Evolutionary conservation across 129 eudicot species (phyloP).

Genomic region (Lactuca saligna): DNA sequence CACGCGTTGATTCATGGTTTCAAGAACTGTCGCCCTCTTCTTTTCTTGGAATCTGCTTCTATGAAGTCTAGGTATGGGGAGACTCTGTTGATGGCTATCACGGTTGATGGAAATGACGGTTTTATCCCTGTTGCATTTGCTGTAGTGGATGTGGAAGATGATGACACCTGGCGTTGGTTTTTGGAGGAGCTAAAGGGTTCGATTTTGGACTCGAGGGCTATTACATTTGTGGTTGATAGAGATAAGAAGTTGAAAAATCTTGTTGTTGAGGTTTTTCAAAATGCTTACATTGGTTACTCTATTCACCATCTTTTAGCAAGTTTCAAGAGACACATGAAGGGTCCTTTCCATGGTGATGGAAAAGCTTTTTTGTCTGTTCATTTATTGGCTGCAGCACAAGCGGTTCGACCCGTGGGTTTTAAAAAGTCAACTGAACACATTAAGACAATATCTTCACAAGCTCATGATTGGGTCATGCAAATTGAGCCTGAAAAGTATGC

Average conservation of each 20-base stretch:
- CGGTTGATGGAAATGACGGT: constrained; percentile 72
- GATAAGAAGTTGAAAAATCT: constrained; percentile 51
- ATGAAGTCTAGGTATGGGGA: constrained; percentile 65
- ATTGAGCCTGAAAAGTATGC: constrained; percentile 75
- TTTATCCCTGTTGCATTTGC: constrained; percentile 72
- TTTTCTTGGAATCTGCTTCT: constrained; percentile 65
- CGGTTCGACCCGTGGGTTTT: constrained; percentile 46
- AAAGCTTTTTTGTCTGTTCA: constrained; percentile 44
- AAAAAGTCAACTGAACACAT: constrained; percentile 57
- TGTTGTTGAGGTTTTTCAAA: constrained; percentile 52
- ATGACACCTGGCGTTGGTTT: constrained; percentile 72
- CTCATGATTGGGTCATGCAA: constrained; percentile 71
- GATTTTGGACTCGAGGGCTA: constrained; percentile 38
- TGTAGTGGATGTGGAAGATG: constrained; percentile 61
- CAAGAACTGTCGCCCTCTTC: constrained; percentile 63
- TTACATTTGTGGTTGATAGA: constrained; percentile 68
- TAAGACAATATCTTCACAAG: constrained; percentile 52
- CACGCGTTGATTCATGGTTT: constrained; percentile 51
- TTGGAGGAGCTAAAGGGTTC: constrained; percentile 53
- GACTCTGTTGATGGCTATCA: constrained; percentile 58
- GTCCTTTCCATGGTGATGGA: constrained; percentile 73
- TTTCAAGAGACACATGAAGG: constrained; percentile 54
- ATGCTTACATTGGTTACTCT: constrained; percentile 64
- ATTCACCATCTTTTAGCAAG: constrained; percentile 60
- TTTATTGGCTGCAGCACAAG: constrained; percentile 70